phyloP scores from a whole-genome alignment of 805 yeast genomes.

The Starmerella powellii region DNA sequence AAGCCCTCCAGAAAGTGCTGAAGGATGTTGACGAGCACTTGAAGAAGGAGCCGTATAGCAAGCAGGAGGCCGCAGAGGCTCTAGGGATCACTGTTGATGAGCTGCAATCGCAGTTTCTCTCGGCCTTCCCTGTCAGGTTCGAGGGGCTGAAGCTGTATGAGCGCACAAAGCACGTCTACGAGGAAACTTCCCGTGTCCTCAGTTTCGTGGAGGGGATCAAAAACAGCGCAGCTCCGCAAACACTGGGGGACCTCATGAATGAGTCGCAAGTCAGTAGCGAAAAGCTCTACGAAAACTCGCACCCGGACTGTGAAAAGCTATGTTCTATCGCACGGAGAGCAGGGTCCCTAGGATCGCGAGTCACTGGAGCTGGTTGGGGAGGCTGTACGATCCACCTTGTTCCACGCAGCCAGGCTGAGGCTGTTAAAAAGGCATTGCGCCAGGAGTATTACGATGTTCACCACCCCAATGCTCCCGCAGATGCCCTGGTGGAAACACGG shows the following conservation, averaged over 20 bases:
- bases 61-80: slow-evolving; percentile 36
- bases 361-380: slow-evolving; percentile 77
- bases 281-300: slow-evolving; percentile 42
- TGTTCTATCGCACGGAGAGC: slow-evolving; percentile 41
- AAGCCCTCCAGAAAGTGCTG: slow-evolving; percentile 34
- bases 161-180: slow-evolving; percentile 51
- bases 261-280: slow-evolving; percentile 46
- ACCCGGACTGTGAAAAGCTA: slow-evolving; percentile 41
- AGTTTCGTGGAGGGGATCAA: slow-evolving; percentile 36
- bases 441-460: slow-evolving; percentile 40
- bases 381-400: slow-evolving; percentile 61
- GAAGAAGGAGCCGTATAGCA: slow-evolving; percentile 37
- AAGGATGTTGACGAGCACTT: slow-evolving; percentile 36
- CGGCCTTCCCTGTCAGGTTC: slow-evolving; percentile 46
- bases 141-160: slow-evolving; percentile 43
- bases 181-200: slow-evolving; percentile 49
- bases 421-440: slow-evolving; percentile 35
- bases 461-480: slow-evolving; percentile 39
- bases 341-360: slow-evolving; percentile 55
- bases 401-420: slow-evolving; percentile 32
- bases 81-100: slow-evolving; percentile 36
- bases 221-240: slow-evolving; percentile 30
- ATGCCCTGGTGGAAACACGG: slow-evolving; percentile 18
- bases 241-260: slow-evolving; percentile 43
- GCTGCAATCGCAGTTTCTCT: slow-evolving; percentile 37